Evolutionary conservation across 169 alveolate genomes (phyloP), one percentile per base, ranked within the genome.

Genomic region (Toxoplasma gondii): DNA sequence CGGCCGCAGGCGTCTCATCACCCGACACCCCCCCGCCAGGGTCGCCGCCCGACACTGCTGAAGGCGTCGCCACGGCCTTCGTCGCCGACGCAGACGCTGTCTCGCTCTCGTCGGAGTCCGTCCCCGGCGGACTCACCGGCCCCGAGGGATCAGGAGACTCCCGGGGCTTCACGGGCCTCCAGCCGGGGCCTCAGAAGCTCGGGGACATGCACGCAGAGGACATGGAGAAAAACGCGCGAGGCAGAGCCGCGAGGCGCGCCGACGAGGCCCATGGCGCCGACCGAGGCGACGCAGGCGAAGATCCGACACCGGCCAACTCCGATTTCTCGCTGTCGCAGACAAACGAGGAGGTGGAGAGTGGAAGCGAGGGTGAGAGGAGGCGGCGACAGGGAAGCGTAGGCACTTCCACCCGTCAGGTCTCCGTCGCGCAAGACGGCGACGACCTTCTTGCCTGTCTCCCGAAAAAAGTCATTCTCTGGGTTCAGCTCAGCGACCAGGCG

Each of bases 391-490:
- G n/a, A n/a, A n/a, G n/a, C n/a, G n/a, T n/a, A n/a, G n/a, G n/a
- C n/a, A n/a, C n/a, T 17, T 12, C 31, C 41, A 12, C 84, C 81
- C 84, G 43, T 39, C 67, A 53, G 67, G 67, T 19, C 19, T 53
- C 67, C 67, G 67, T 19, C 27, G 67, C 67, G 67, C 27, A 9
- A 53, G 67, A 53, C 67, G 67, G 27, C 67, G 67, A 53, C 67
- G 67, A 53, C 9, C 67, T 53, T 9, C 9, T 53, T 9, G 67
- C 67, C 19, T 9, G 27, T 53, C 27, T 39, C 67, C 91, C 94
- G 7, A 38, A 67, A 5, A 38, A 53, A 17, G 91, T 91, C 5
- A 88, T 91, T 36, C 94, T 91, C 36, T 91, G 94, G 94, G 94
- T 80, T 0, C 88, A 91, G 53, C 39, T 70, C 34, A 91, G 91